Percentiles rank a stretch among this genome's conserved stretches.
Conservation (phyloP, 176 grass and related monocot genomes). For the Bolboschoenus planiculmis region DNA sequence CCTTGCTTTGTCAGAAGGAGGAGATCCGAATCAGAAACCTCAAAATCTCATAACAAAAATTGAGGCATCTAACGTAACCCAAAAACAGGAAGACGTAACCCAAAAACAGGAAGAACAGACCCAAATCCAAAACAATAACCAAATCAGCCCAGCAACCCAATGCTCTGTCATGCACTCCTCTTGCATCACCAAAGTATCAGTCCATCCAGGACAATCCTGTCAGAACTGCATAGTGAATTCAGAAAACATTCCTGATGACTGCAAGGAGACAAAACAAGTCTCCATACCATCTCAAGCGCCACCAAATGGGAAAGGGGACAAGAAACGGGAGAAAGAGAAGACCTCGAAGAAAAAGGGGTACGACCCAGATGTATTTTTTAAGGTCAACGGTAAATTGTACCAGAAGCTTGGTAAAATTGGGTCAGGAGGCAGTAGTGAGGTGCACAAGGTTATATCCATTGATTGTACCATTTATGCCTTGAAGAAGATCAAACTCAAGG, state of each 20-base stretch:
- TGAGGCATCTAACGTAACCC: constrained; percentile 29
- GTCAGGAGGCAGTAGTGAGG: constrained; percentile 91
- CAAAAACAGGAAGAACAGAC: constrained; percentile 25
- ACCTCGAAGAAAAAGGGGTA: constrained; percentile 47
- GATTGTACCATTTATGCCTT: constrained; percentile 81
- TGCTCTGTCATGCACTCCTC: constrained; percentile 46
- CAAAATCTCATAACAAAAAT: constrained; percentile 40
- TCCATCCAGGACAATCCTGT: constrained; percentile 28
- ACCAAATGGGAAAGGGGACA: constrained; percentile 34
- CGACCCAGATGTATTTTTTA: constrained; percentile 76
- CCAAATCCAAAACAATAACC: constrained; percentile 32
- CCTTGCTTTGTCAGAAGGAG: constrained; percentile 67
- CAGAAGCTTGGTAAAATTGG: constrained; percentile 98
- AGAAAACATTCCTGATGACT: constrained; percentile 35
- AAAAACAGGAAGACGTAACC: constrained; percentile 26
- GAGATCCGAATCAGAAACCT: constrained; percentile 28
- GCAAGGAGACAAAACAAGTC: constrained; percentile 11
- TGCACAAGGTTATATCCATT: constrained; percentile 84
- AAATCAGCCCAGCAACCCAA: constrained; percentile 37
- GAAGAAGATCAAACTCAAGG: constrained; percentile 97
- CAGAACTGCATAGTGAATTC: constrained; percentile 24
- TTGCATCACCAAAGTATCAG: constrained; percentile 25
- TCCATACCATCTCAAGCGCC: constrained; percentile 34
- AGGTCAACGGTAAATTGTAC: constrained; percentile 89
- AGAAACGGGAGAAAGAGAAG: constrained; percentile 58